These are phyloP conservation scores for Boletus rex-veris DNA, from an alignment of 768 basidiomycete species.

Conservation along the genomic window DNA sequence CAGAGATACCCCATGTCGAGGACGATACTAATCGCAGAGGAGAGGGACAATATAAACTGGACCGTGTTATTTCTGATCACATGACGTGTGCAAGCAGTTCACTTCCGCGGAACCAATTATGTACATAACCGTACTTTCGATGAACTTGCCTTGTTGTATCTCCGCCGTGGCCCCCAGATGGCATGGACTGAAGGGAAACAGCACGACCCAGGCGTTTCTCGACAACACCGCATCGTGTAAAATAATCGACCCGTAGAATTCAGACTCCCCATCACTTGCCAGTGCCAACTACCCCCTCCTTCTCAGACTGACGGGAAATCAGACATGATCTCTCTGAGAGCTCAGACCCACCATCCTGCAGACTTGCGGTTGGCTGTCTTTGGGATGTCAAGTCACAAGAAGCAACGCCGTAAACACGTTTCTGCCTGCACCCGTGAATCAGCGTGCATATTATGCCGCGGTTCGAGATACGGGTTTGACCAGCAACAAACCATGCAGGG, in stretches of 20 bases:
- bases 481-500: constrained; percentile 29
- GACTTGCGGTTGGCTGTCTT: constrained; percentile 3
- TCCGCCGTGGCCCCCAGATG: not conserved
- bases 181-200: constrained; percentile 4
- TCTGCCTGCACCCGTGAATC: constrained; percentile 17
- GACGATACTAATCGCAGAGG: too few relatives aligned
- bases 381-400: constrained; percentile 12
- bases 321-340: not conserved
- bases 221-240: not conserved
- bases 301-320: not conserved
- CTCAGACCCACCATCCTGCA: not conserved
- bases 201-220: constrained; percentile 7
- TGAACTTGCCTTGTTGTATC: not conserved
- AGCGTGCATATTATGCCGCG: constrained; percentile 23
- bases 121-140: too few relatives aligned
- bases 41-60: too few relatives aligned
- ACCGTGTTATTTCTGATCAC: too few relatives aligned
- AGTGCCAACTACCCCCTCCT: too few relatives aligned
- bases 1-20: too few relatives aligned
- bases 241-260: not conserved
- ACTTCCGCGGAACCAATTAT: too few relatives aligned
- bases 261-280: too few relatives aligned
- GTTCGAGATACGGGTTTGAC: constrained; percentile 18
- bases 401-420: constrained; percentile 34
- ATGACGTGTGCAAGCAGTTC: too few relatives aligned